Base-by-base conservation (phyloP, 805 yeast genomes). In the Teunomyces gatunensis region DNA sequence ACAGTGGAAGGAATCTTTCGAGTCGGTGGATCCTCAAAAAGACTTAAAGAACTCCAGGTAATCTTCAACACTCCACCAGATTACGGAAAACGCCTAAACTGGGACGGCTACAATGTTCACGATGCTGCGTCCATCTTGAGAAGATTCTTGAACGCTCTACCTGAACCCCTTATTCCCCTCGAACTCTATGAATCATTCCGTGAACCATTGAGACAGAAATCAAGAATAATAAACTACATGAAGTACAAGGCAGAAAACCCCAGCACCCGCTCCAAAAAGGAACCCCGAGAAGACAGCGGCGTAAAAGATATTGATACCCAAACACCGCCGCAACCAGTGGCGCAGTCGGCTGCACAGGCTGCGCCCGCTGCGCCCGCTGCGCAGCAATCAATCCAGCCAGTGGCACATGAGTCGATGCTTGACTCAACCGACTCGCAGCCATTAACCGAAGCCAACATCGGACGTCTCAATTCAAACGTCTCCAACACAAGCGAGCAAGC, bases 21-120 rank as follows among this genome's bases (percentile, higher is more conserved):
- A 49, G 87, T 94, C 1, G 94, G 95, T 0, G 99, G 99, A 3
- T 85, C 96, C 12, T 83, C 89, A 27, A 87, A 89, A 60, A 77
- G 99, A 47, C 84, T 94, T 32, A 87, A 89, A 56, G 91, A 89
- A 54, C 74, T 94, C 33, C 98, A 94, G 64, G 77, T 80, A 33
- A 75, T 84, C 11, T 94, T 94, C 71, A 88, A 91, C 47, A 69
- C 87, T 1, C 89, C 97, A 2, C 98, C 99, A 0, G 83, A 81
- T 50, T 94, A 86, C 63, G 99, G 99, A 13, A 80, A 89, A 44
- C 86, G 85, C 55, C 77, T 91, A 39, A 80, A 79, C 54, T 94
- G 98, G 99, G 90, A 88, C 42, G 92, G 96, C 0, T 94, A 82
- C 68, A 89, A 90, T 0, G 97, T 92, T 10, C 99, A 94, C 68